A percentile compares a stretch with the other conserved stretches of the same genome.
Conservation (phyloP, 495 filamentous ascomycete genomes). For the Penicillium psychrofluorescens region DNA sequence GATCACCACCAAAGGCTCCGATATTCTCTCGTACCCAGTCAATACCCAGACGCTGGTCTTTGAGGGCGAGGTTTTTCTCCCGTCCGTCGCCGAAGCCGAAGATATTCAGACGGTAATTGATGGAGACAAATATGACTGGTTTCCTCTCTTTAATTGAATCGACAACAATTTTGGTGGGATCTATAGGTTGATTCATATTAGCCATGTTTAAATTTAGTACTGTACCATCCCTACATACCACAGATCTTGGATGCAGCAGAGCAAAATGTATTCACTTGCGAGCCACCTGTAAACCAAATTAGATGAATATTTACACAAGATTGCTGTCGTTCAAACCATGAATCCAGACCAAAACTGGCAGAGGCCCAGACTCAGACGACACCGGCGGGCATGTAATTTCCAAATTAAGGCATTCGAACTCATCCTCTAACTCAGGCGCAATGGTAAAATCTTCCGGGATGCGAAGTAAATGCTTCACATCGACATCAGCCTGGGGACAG, state of each 20-base stretch:
- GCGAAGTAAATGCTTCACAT: conserved; percentile 31
- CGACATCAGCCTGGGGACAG: conserved; percentile 30
- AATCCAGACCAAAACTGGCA: conserved; percentile 39
- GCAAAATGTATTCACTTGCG: conserved; percentile 33
- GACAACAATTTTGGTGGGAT: conserved; percentile 26
- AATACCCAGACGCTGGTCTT: conserved; percentile 60
- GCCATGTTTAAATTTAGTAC: too few relatives aligned
- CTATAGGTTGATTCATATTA: too few relatives aligned
- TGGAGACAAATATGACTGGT: conserved; percentile 50
- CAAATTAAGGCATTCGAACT: conserved; percentile 39
- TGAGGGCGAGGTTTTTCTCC: conserved; percentile 49
- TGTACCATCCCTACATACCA: conserved; percentile 17
- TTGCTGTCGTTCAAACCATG: conserved; percentile 19
- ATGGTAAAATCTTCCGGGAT: conserved; percentile 29
- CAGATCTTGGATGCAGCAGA: conserved; percentile 36
- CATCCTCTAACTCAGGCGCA: conserved; percentile 26
- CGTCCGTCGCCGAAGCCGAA: conserved; percentile 53
- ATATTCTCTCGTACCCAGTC: conserved; percentile 55
- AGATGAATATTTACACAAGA: too few relatives aligned
- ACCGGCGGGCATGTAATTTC: conserved; percentile 30
- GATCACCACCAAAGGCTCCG: conserved; percentile 57
- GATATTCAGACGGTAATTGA: conserved; percentile 62
- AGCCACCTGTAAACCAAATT: conserved; percentile 17
- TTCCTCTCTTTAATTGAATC: conserved; percentile 31
- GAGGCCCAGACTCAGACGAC: not conserved